A percentile compares a stretch with the other conserved stretches of the same genome.
Conservation (phyloP, 129 eudicot genomes). For the Apium graveolens region DNA sequence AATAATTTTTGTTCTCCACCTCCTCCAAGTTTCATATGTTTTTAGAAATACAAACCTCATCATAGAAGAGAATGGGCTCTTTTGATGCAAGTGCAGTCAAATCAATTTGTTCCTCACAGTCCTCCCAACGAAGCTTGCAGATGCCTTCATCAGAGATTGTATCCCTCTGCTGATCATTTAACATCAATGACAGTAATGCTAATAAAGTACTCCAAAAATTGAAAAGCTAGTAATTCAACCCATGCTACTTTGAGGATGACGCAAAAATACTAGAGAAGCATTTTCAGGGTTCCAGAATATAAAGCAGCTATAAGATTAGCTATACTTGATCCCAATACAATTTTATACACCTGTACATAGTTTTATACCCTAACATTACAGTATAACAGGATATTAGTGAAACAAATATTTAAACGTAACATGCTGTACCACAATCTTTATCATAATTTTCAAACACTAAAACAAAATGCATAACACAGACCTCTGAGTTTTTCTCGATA, state of each 20-base stretch:
- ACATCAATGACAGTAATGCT: slow-evolving; percentile 16
- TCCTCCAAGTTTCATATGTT: slow-evolving; percentile 9
- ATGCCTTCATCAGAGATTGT: slow-evolving; percentile 28
- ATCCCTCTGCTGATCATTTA: slow-evolving; percentile 39
- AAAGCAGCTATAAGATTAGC: background rate
- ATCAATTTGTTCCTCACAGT: slow-evolving; percentile 69
- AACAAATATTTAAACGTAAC: background rate
- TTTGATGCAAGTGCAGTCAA: slow-evolving; percentile 68
- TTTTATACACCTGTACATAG: background rate
- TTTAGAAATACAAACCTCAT: slow-evolving; percentile 47
- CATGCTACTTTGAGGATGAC: background rate
- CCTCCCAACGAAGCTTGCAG: slow-evolving; percentile 61
- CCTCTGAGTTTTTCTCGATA: slow-evolving; percentile 38
- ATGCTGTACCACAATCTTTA: slow-evolving; percentile 4
- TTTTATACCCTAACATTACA: background rate
- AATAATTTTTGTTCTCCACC: background rate
- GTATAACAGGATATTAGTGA: background rate
- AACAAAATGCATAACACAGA: slow-evolving; percentile 15
- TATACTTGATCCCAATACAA: background rate
- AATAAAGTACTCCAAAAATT: background rate
- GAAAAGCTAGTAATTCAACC: background rate
- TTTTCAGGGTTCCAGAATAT: background rate
- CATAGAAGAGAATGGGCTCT: slow-evolving; percentile 93
- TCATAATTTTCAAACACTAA: background rate
- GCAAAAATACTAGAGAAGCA: background rate